These are phyloP conservation scores for Fonsecaea pugnacius DNA, from an alignment of 2,329 filamentous ascomycete species.

Conservation along the genomic window DNA sequence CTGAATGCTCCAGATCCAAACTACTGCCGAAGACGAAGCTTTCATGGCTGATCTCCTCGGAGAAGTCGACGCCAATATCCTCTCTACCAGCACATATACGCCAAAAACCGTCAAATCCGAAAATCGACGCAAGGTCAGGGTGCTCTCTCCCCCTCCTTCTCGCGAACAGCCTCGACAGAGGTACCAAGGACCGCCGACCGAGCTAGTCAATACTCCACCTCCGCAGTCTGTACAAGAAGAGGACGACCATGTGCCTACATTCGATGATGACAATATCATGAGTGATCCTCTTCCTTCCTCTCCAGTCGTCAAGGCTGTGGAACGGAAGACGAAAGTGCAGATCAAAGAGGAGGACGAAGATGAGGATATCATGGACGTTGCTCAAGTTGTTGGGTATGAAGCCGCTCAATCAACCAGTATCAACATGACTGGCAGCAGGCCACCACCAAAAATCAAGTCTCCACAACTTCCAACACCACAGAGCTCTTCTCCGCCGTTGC, in stretches of 20 bases:
- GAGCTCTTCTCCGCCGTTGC: constrained; percentile 70
- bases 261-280: constrained; percentile 79
- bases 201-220: constrained; percentile 54
- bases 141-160: constrained; percentile 73
- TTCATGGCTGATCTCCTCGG: constrained; percentile 84
- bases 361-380: constrained; percentile 82
- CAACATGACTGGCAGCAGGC: constrained; percentile 81
- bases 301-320: constrained; percentile 76
- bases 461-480: constrained; percentile 69
- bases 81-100: constrained; percentile 58
- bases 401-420: constrained; percentile 66
- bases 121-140: constrained; percentile 76
- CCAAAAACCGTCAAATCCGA: constrained; percentile 73
- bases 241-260: constrained; percentile 60
- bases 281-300: constrained; percentile 87
- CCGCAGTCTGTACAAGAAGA: constrained; percentile 52
- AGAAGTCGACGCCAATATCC: constrained; percentile 80
- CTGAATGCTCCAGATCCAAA: constrained; percentile 43
- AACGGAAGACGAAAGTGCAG: constrained; percentile 66
- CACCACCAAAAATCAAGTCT: constrained; percentile 75
- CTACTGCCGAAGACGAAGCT: constrained; percentile 83
- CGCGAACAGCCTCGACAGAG: constrained; percentile 51
- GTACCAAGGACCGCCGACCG: constrained; percentile 39
- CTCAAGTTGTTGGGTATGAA: constrained; percentile 70
- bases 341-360: constrained; percentile 72